Conservation (phyloP, 441 rosid genomes). For the Croton setiger region DNA sequence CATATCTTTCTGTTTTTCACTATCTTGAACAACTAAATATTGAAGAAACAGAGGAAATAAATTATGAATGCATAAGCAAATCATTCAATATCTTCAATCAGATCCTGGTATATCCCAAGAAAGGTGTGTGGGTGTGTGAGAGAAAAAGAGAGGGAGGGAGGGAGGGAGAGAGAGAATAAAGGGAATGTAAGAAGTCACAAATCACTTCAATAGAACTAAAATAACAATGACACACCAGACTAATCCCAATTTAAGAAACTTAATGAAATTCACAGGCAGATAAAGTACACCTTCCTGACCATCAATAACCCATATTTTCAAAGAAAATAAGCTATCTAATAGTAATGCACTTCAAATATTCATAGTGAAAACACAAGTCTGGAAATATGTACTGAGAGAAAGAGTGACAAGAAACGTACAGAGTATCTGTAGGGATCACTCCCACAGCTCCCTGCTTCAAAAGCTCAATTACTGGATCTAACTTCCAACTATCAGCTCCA, state of each 20-base stretch:
- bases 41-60: not conserved
- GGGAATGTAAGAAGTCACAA: not conserved
- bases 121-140: not conserved
- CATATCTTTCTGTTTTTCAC: not conserved
- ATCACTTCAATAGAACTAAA: not conserved
- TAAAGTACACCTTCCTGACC: not conserved
- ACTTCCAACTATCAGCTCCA: conserved; percentile 72
- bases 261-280: not conserved
- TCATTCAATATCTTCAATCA: not conserved
- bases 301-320: not conserved
- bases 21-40: not conserved
- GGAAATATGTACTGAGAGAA: not conserved
- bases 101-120: not conserved
- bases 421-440: conserved; percentile 87
- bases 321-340: not conserved
- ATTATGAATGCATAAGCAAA: not conserved
- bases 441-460: conserved; percentile 91
- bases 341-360: not conserved
- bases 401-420: conserved; percentile 38
- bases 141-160: not conserved
- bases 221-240: not conserved
- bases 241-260: not conserved
- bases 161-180: not conserved
- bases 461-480: conserved; percentile 61
- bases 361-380: not conserved